Conservation (phyloP, 805 yeast genomes). For the Wickerhamiella occidentalis region DNA sequence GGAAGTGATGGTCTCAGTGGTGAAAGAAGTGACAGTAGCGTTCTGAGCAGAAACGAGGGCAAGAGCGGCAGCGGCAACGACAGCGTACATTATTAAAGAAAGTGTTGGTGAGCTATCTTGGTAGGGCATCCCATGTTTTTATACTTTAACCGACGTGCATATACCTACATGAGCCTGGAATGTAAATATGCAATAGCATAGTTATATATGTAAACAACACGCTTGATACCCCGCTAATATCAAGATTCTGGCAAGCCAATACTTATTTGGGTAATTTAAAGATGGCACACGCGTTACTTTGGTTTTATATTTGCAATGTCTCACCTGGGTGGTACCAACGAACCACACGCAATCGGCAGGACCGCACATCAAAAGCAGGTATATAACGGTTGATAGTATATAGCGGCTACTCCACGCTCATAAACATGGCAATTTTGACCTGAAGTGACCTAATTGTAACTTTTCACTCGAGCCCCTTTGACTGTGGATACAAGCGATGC, state of each 20-base stretch:
- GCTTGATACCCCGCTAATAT: too few species aligned
- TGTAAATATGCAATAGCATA: background rate
- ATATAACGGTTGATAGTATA: too few species aligned
- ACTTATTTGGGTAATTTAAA: background rate
- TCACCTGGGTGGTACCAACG: too few species aligned
- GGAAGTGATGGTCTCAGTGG: conserved; percentile 10
- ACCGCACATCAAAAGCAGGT: too few species aligned
- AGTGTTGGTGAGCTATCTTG: background rate
- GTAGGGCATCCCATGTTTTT: background rate
- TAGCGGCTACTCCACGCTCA: too few species aligned
- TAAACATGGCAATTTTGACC: too few species aligned
- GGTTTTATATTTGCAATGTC: background rate
- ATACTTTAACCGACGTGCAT: background rate
- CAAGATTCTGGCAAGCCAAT: background rate
- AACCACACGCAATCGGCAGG: too few species aligned
- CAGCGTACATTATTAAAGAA: conserved; percentile 7
- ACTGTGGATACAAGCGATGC: background rate
- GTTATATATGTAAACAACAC: background rate
- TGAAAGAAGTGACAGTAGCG: background rate
- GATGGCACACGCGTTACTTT: background rate
- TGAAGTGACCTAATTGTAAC: too few species aligned
- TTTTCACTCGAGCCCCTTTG: too few species aligned
- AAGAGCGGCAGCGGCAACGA: conserved; percentile 4
- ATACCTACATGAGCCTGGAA: background rate
- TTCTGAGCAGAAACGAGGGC: conserved; percentile 9